Evolutionary conservation across 352 stramenopile species (phyloP), one percentile per base, ranked within the genome.

Genomic region (Phytophthora cryptogea): DNA sequence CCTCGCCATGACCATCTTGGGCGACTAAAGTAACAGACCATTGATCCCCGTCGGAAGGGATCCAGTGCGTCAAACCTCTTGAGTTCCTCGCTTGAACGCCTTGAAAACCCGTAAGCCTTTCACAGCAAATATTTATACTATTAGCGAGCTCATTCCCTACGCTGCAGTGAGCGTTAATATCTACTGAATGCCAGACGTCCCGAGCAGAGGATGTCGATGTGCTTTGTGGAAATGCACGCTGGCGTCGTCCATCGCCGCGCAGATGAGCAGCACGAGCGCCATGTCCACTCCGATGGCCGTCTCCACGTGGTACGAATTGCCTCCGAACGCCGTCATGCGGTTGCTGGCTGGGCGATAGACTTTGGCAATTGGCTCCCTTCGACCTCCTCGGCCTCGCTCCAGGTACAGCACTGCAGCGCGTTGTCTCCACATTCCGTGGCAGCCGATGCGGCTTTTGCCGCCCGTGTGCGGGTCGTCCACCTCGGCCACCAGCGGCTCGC

Each of bases 211-310:
- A 42, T 67, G 54, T 36, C 35, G 43, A 28, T 70, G 54, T 3
- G 50, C 30, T 27, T 64, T 63, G 52, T 67, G 49, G 42, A 67
- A 64, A 44, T 70, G 66, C 13, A 65, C 58, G 42, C 49, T 74
- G 10, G 64, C 66, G 41, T 75, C 70, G 43, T 78, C 70, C 66
- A 78, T 75, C 10, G 70, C 70, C 2, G 66, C 65, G 32, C 70
- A 78, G n/a, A 75, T 53, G 14, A 70, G 44, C 33, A 75, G 13
- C 2, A 78, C 39, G 9, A 78, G 49, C 5, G 70, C 66, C 49
- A 71, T 56, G 48, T 78, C 70, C 4, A 70, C 70, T 8, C 70
- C 70, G 45, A 73, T 68, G 5, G 70, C 70, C 31, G 61, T 67
- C 54, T 78, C 70, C 5, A 78, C 70, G 51, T 70, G 62, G 39